Percentiles rank a stretch among this genome's conserved stretches.
These are phyloP conservation scores for Allomyces arbusculus DNA, from an alignment of 192 early-diverging fungal species.

Conservation along the genomic window DNA sequence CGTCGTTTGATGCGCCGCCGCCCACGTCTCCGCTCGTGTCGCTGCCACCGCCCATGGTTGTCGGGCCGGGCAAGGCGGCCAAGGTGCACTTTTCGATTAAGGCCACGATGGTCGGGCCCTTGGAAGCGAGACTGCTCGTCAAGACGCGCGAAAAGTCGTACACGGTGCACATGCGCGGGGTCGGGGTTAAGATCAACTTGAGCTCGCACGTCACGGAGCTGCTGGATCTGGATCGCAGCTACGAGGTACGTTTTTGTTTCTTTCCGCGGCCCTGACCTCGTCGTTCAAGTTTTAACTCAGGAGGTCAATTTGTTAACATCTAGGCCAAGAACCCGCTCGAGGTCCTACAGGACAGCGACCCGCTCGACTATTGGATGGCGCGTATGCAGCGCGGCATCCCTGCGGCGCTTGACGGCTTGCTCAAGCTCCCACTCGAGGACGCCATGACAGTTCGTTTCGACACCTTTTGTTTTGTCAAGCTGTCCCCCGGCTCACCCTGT, in stretches of 20 bases:
- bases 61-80: conserved; percentile 14
- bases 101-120: conserved; percentile 14
- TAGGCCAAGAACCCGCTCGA: not conserved
- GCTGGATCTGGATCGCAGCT: not conserved
- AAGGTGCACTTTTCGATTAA: conserved; percentile 17
- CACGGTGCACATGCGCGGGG: conserved; percentile 11
- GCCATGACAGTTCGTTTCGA: too few species aligned
- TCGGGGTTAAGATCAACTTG: conserved; percentile 20
- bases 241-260: too few species aligned
- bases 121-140: conserved; percentile 15
- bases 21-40: conserved; percentile 8
- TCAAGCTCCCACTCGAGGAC: too few species aligned
- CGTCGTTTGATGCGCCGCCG: conserved; percentile 12
- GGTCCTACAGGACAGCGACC: not conserved
- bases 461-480: too few species aligned
- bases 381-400: too few species aligned
- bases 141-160: conserved; percentile 21
- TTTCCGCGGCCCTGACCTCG: too few species aligned
- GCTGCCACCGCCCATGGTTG: conserved; percentile 14
- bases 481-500: not conserved
- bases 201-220: not conserved
- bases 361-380: not conserved
- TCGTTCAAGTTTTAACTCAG: not conserved
- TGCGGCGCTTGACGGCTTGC: too few species aligned
- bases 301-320: not conserved